Base-by-base conservation (phyloP, 2,329 filamentous ascomycete genomes). In the Achaetomium macrosporum region DNA sequence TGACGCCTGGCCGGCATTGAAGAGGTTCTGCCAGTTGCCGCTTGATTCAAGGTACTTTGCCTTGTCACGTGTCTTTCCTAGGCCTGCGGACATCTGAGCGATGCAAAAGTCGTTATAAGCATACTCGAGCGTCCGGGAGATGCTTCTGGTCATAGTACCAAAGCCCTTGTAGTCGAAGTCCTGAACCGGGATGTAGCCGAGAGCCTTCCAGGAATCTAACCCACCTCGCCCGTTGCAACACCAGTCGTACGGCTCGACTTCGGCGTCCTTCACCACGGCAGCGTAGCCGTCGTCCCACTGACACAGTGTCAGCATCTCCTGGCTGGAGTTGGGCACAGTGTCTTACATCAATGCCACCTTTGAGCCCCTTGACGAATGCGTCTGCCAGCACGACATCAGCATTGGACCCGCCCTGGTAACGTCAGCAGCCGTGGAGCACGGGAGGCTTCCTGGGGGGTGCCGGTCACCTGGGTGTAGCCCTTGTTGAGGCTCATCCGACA, bases 41-140 rank as follows among this genome's bases (percentile, higher is more conserved):
- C 82, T 80, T 0, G 82, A 77, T 0, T 66, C 66, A 0, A 78
- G 63, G 55, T 88, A 90, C 62, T 78, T 84, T 47, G 78, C 72
- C 20, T 75, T 71, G 45, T 87, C 85, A 0, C 64, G 68, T 2
- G 71, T 70, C 12, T 78, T 73, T 1, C 79, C 80, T 37, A 87
- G 65, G 0, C 69, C 73, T 10, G 74, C 73, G 0, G 85, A 84
- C 51, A 89, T 78, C 43, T 81, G 73, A 0, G 82, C 74, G 51
- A 88, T 83, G 58, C 80, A 82, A 61, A 82, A 91, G 68, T 90
- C 87, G 58, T 90, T 82, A 67, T 90, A 90, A 7, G 84, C 81
- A 64, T 91, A 91, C 65, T 90, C 87, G 0, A 90, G 77, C 0
- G 86, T 90, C 8, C 87, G 76, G 1, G 83, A 88, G 25, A 90